Evolutionary conservation across 306 rosid genomes (phyloP), one percentile per base, ranked within the genome.

Genomic region (Citrullus colocynthis): DNA sequence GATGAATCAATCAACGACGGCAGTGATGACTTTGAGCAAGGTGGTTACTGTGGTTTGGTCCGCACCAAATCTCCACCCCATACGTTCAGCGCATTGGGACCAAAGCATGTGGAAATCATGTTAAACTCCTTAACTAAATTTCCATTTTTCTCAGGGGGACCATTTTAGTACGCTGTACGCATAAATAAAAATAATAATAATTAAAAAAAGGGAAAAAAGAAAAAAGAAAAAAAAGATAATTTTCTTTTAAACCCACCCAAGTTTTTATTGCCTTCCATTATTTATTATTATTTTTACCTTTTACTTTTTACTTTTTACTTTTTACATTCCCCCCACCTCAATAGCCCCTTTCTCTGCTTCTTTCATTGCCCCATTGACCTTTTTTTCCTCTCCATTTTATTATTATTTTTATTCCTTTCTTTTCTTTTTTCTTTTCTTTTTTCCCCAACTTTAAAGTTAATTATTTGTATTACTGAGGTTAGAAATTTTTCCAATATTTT

Each of bases 31-130:
- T 70, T 44, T 44, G 21, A 70, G 36, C 20, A 18, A 21, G 20
- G 57, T 21, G 6, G 57, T 21, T 15, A 45, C 5, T 39, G 36
- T 70, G 34, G 56, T 20, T 44, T 70, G 44, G 56, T 70, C 75
- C 75, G 57, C 75, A 70, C 75, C 39, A 18, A 21, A 44, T 1
- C 7, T 3, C 48, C 24, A 17, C 72, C 72, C 75, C 3, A 44
- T 70, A 24, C 37, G 39, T 70, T 70, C 56, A 44, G 34, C 55
- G 75, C 48, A 70, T 70, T 45, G 75, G 39, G 75, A 70, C 57
- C 75, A 45, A 45, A 70, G 37, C 75, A 70, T 70, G 75, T 70
- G 75, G 56, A 70, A 70, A 70, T 70, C 58, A 45, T 70, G 75
- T 45, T 24, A 70, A 70, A 21, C 75, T 70, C 37, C 12, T 3